Evolutionary conservation across 371 early-diverging fungal species (phyloP).

Genomic region (Dipsacomyces acuminosporus): DNA sequence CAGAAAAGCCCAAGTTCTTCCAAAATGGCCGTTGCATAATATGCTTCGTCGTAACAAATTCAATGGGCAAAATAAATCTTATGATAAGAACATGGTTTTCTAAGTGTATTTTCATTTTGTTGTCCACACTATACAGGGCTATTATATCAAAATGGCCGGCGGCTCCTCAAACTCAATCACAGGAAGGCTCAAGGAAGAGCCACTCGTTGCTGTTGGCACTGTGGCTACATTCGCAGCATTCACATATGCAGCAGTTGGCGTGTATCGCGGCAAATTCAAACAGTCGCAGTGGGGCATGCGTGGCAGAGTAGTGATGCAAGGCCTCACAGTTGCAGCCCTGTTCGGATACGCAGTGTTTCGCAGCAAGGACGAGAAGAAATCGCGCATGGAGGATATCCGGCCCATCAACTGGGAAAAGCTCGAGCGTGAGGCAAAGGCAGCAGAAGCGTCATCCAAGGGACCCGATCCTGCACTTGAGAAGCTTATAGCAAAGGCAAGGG

Average conservation of each 20-base stretch:
- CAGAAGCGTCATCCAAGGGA: slow-evolving; percentile 7
- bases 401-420: slow-evolving; percentile 37
- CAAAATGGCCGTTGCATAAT: too few species aligned
- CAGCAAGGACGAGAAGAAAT: background rate
- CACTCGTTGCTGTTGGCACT: slow-evolving; percentile 30
- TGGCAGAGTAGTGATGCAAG: slow-evolving; percentile 32
- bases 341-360: slow-evolving; percentile 22
- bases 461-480: background rate
- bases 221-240: slow-evolving; percentile 34
- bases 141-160: slow-evolving; percentile 16
- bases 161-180: slow-evolving; percentile 2
- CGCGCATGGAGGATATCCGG: slow-evolving; percentile 16
- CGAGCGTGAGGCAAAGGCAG: slow-evolving; percentile 26
- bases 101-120: too few species aligned
- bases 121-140: too few species aligned
- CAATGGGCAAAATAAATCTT: too few species aligned
- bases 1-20: too few species aligned
- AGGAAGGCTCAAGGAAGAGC: slow-evolving; percentile 29
- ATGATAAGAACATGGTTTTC: too few species aligned
- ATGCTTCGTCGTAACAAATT: too few species aligned
- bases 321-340: slow-evolving; percentile 28
- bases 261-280: slow-evolving; percentile 10
- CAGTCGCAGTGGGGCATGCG: slow-evolving; percentile 40
- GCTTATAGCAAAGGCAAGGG: slow-evolving; percentile 7
- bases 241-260: slow-evolving; percentile 29